Evolutionary conservation across 2,329 filamentous ascomycete genomes (phyloP).

Genomic region (Calonectria hawksworthii): DNA sequence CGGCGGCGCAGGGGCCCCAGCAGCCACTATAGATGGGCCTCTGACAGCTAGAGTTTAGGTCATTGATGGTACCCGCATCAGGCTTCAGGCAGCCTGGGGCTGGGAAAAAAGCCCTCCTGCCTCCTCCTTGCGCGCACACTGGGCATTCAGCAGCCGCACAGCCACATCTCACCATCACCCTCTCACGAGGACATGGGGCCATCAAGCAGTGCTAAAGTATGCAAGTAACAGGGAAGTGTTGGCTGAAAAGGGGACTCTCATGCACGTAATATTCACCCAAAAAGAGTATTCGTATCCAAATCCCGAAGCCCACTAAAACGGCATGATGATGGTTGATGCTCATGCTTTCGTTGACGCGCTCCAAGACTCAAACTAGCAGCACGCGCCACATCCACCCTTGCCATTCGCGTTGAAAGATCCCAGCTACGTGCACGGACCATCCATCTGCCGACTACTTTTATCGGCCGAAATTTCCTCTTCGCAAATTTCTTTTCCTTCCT

Average conservation of each 20-base stretch:
- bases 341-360: slow-evolving; percentile 1
- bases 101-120: slow-evolving; percentile 6
- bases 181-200: neutral
- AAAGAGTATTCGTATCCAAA: neutral
- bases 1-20: slow-evolving; percentile 6
- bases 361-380: neutral
- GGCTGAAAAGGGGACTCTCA: too few relatives aligned
- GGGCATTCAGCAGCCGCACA: neutral
- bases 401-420: slow-evolving; percentile 26
- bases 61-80: slow-evolving; percentile 12
- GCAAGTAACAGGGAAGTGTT: too few relatives aligned
- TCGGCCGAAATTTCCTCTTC: slow-evolving; percentile 40
- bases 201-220: neutral
- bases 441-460: slow-evolving; percentile 34
- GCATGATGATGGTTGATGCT: neutral
- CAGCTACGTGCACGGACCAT: slow-evolving; percentile 40
- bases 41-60: slow-evolving; percentile 19
- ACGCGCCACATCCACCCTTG: slow-evolving; percentile 30
- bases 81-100: slow-evolving; percentile 18
- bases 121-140: neutral
- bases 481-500: slow-evolving; percentile 38
- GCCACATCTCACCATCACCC: slow-evolving; percentile 8
- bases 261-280: neutral
- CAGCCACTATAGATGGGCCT: slow-evolving; percentile 10
- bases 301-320: neutral